Percentiles rank a stretch among this genome's conserved stretches.
Evolutionary conservation across 2,329 filamentous ascomycete species (phyloP).

Genomic region (Xylariaceae sp.): DNA sequence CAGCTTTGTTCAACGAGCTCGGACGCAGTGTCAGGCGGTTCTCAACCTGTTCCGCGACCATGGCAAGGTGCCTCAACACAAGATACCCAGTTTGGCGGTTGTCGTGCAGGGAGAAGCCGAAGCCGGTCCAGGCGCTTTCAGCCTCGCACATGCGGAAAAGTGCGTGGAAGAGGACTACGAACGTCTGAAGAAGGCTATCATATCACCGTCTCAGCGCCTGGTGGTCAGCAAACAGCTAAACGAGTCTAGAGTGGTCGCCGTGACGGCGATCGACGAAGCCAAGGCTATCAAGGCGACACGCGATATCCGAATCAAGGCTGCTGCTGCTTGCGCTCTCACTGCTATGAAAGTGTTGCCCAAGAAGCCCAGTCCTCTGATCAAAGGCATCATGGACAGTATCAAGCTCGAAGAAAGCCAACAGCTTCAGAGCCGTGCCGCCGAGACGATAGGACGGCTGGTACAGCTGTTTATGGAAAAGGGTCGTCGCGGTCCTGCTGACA

Average conservation of each 20-base stretch:
- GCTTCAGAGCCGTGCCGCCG: constrained; percentile 78
- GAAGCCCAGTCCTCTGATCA: constrained; percentile 88
- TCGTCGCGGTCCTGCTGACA: constrained; percentile 81
- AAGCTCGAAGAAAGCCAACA: constrained; percentile 90
- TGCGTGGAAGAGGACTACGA: constrained; percentile 82
- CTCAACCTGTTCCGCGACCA: constrained; percentile 88
- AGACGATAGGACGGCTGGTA: constrained; percentile 78
- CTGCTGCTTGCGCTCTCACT: constrained; percentile 79
- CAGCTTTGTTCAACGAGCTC: constrained; percentile 79
- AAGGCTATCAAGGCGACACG: constrained; percentile 70
- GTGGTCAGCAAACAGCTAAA: constrained; percentile 72
- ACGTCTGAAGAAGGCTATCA: constrained; percentile 77
- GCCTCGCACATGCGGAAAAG: constrained; percentile 78
- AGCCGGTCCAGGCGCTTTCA: constrained; percentile 89
- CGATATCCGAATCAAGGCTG: constrained; percentile 79
- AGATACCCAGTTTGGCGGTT: constrained; percentile 74
- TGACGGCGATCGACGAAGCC: constrained; percentile 71
- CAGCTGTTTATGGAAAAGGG: constrained; percentile 74
- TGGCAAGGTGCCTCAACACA: constrained; percentile 68
- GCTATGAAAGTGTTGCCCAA: constrained; percentile 84
- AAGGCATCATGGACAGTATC: constrained; percentile 96
- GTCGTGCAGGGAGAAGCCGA: constrained; percentile 90
- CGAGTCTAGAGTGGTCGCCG: constrained; percentile 65
- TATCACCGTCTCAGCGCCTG: constrained; percentile 78
- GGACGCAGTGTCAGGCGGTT: constrained; percentile 85